Conservation (phyloP, 495 filamentous ascomycete genomes). For the Rhypophila decipiens region DNA sequence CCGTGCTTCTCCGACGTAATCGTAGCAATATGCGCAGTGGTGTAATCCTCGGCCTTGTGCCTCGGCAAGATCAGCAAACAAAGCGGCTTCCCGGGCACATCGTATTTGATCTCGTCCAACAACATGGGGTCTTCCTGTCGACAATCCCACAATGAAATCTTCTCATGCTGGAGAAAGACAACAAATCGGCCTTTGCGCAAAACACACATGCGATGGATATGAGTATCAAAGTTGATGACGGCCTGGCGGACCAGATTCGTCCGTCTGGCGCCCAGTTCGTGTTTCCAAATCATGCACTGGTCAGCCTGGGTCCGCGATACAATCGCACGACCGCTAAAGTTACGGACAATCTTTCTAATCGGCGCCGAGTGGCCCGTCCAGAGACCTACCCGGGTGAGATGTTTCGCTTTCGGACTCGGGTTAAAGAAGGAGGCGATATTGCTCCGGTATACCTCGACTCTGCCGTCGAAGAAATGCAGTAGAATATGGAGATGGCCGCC, state of each 20-base stretch:
- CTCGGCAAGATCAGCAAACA: slow-evolving; percentile 76
- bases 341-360: slow-evolving; percentile 79
- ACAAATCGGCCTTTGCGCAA: slow-evolving; percentile 69
- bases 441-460: slow-evolving; percentile 72
- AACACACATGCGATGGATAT: slow-evolving; percentile 78
- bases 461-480: slow-evolving; percentile 80
- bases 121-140: slow-evolving; percentile 48
- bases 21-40: slow-evolving; percentile 65
- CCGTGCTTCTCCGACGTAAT: slow-evolving; percentile 78
- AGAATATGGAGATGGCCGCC: slow-evolving; percentile 67
- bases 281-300: slow-evolving; percentile 79
- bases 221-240: slow-evolving; percentile 59
- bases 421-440: slow-evolving; percentile 78
- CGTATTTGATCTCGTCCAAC: slow-evolving; percentile 54
- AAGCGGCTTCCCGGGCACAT: slow-evolving; percentile 63
- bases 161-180: slow-evolving; percentile 72
- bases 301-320: slow-evolving; percentile 75
- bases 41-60: slow-evolving; percentile 43
- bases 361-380: slow-evolving; percentile 83
- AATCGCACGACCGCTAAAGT: slow-evolving; percentile 69
- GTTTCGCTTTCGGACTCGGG: slow-evolving; percentile 57
- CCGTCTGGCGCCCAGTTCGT: slow-evolving; percentile 38
- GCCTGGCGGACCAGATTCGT: slow-evolving; percentile 61
- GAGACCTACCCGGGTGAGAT: slow-evolving; percentile 51
- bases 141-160: slow-evolving; percentile 77